phyloP scores from a whole-genome alignment of 2,329 filamentous ascomycete species.

The Talaromyces rugulosus region DNA sequence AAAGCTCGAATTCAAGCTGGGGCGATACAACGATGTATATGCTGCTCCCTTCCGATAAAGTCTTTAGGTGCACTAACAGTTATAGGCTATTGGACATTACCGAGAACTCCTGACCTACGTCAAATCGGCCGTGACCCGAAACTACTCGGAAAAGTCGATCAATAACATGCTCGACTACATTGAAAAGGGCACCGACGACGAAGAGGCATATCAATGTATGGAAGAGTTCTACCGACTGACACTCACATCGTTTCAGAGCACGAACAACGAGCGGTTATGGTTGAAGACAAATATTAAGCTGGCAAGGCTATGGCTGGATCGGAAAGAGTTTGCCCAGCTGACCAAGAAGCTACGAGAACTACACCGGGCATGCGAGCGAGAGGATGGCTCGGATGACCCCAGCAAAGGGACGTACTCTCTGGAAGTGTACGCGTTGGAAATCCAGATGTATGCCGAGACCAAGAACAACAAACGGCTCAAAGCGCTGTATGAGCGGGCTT shows the following conservation, averaged over 20 bases:
- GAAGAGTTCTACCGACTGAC: constrained; percentile 94
- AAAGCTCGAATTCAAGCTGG: constrained; percentile 92
- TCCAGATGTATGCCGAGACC: constrained; percentile 97
- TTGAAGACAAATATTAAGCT: constrained; percentile 98
- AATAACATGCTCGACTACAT: constrained; percentile 99
- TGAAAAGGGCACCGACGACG: constrained; percentile 78
- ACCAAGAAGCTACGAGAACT: constrained; percentile 82
- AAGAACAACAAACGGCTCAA: constrained; percentile 98
- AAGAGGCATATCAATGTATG: constrained; percentile 73
- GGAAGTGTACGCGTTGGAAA: constrained; percentile 94
- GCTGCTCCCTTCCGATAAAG: no score
- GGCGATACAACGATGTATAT: constrained; percentile 73
- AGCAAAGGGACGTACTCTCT: constrained; percentile 95
- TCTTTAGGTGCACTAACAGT: neutral
- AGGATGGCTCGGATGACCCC: constrained; percentile 77
- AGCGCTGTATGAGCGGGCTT: constrained; percentile 81
- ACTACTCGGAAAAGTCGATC: constrained; percentile 98
- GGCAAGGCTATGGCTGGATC: constrained; percentile 82
- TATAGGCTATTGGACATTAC: constrained; percentile 84
- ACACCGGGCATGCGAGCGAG: constrained; percentile 79
- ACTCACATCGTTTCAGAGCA: constrained; percentile 89
- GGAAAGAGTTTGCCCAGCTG: constrained; percentile 78
- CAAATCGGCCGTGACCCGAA: constrained; percentile 92
- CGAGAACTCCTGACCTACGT: constrained; percentile 94
- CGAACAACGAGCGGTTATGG: constrained; percentile 96